Evolutionary conservation across 2,329 filamentous ascomycete genomes (phyloP), one percentile per base, ranked within the genome.

Genomic region (Aplosporella prunicola): DNA sequence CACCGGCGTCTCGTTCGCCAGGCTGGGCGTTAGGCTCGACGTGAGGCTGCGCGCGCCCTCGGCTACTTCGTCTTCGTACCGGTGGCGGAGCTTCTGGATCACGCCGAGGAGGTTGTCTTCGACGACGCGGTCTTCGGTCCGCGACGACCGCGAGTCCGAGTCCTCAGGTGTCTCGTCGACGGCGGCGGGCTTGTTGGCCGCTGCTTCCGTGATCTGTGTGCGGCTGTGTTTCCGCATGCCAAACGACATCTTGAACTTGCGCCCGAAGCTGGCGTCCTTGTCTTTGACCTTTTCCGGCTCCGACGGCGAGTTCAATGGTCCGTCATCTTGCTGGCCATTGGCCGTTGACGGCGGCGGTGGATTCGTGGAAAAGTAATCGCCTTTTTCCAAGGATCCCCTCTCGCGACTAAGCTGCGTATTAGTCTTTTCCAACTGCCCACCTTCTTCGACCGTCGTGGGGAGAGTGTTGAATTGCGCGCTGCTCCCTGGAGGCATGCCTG

Each of bases 171-270:
- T 89, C 53, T 93, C 85, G 47, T 91, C 84, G 1, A 77, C 69
- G 1, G 78, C 69, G 1, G 74, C 74, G 0, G 84, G 78, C 56
- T 91, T 93, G 42, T 82, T 76, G n/a, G n/a, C n/a, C n/a, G n/a
- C n/a, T 3, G 60, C 62, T 45, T 81, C 74, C 5, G 72, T 72
- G 4, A 79, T 79, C 4, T 50, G 41, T 1, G 72, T 80, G 11
- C 85, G 75, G 9, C 78, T 78, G 10, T 89, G 69, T 60, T 93
- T 94, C 67, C 93, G 95, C 51, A 80, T 81, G 47, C 80, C 79
- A 51, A 89, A 87, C 1, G 80, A 78, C 66, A 74, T 74, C 32
- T 82, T 78, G 58, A 93, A 88, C 50, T 85, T 85, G 63, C 88
- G 91, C 28, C 82, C 78, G 55, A 93, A 93, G 39, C 69, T 79